Conservation (phyloP, 2,329 filamentous ascomycete genomes). For the Myriosclerotinia duriaeana region DNA sequence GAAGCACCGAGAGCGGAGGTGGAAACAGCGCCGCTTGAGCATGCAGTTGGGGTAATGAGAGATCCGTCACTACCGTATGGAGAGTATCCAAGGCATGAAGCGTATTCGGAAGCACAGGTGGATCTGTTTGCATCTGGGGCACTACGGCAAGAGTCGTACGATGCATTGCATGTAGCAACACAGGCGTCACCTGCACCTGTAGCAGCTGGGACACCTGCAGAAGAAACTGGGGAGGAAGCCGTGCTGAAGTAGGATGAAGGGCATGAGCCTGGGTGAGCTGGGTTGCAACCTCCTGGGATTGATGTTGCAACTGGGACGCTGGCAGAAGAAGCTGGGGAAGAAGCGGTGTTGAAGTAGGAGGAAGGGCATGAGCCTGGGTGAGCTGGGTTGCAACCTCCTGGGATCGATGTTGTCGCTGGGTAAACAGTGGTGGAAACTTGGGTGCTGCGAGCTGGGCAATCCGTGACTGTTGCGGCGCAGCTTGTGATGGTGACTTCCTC, state of each 20-base stretch:
- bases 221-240: not conserved
- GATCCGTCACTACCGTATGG: too few relatives aligned
- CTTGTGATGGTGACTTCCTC: slow-evolving; percentile 25
- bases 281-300: not conserved
- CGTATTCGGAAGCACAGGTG: too few relatives aligned
- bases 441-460: slow-evolving; percentile 25
- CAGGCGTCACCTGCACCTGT: not conserved
- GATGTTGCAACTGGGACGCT: not conserved
- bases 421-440: slow-evolving; percentile 17
- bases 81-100: too few relatives aligned
- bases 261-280: not conserved
- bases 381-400: slow-evolving; percentile 2
- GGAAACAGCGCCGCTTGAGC: not conserved
- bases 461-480: slow-evolving; percentile 24
- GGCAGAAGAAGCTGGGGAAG: not conserved
- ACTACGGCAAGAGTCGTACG: too few relatives aligned
- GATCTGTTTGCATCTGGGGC: too few relatives aligned
- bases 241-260: not conserved
- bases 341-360: not conserved
- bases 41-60: not conserved
- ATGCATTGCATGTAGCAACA: not conserved
- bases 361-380: not conserved
- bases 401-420: slow-evolving; percentile 2
- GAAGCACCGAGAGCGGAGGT: not conserved
- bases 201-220: not conserved